Percentiles rank a stretch among this genome's conserved stretches.
These are phyloP conservation scores for Aspergillus fumigatus DNA, from an alignment of 2,329 filamentous ascomycete species.

Conservation along the genomic window DNA sequence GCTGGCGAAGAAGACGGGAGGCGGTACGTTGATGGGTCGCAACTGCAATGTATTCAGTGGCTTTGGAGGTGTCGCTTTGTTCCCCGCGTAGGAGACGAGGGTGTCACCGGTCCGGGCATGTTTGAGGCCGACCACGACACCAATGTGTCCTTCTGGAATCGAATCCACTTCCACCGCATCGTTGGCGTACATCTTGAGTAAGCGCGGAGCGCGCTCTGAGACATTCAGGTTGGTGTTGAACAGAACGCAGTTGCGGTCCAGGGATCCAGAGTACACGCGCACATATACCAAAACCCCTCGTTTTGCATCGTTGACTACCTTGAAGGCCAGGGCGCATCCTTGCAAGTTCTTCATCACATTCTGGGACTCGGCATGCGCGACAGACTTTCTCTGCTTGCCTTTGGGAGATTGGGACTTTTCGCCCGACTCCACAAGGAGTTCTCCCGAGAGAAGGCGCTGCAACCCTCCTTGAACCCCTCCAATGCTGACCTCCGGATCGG, in stretches of 20 bases:
- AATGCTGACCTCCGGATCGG: constrained; percentile 71
- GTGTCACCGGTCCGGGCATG: constrained; percentile 92
- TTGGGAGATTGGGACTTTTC: constrained; percentile 31
- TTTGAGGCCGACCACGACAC: constrained; percentile 86
- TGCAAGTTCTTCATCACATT: constrained; percentile 57
- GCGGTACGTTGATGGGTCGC: constrained; percentile 81
- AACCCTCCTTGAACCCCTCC: constrained; percentile 55
- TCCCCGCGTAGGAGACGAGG: constrained; percentile 66
- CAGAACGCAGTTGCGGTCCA: constrained; percentile 68
- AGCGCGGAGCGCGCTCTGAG: constrained; percentile 73
- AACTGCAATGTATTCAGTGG: constrained; percentile 73
- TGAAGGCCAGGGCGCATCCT: constrained; percentile 73
- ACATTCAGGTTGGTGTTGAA: constrained; percentile 82
- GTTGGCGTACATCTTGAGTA: constrained; percentile 85
- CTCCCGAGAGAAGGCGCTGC: constrained; percentile 45
- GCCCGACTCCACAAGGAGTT: constrained; percentile 36
- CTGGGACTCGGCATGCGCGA: constrained; percentile 43
- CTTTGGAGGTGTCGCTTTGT: constrained; percentile 61
- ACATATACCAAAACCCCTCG: constrained; percentile 88
- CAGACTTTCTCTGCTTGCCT: constrained; percentile 39
- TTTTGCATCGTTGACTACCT: constrained; percentile 83
- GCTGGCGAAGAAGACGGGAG: constrained; percentile 94
- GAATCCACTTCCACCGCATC: constrained; percentile 79
- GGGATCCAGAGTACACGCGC: constrained; percentile 78
- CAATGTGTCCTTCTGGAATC: constrained; percentile 83